Conservation (phyloP, 75 land plant species). For the Picea glauca region DNA sequence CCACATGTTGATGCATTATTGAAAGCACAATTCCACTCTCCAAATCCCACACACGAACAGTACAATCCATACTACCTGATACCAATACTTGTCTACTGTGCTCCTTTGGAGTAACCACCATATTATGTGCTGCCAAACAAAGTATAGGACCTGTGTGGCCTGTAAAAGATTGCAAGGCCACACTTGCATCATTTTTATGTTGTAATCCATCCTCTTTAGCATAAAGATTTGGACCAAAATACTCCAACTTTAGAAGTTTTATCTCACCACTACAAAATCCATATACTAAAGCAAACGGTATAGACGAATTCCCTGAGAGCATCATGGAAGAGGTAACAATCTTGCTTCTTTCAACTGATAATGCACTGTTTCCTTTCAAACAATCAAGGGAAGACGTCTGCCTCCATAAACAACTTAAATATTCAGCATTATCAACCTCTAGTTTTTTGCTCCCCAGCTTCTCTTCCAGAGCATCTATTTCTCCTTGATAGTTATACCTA, state of each 20-base stretch:
- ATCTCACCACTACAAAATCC: constrained; percentile 76
- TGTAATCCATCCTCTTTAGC: constrained; percentile 3
- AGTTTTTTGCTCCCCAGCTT: background rate
- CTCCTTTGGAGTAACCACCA: constrained; percentile 18
- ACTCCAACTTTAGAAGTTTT: constrained; percentile 29
- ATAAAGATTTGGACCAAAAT: constrained; percentile 4
- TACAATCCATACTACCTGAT: constrained; percentile 83
- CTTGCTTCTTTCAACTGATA: constrained; percentile 4
- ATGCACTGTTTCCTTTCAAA: background rate
- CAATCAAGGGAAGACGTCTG: background rate
- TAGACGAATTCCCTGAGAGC: constrained; percentile 33
- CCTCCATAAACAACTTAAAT: constrained; percentile 1
- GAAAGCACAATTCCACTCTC: constrained; percentile 43
- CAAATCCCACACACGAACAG: constrained; percentile 82
- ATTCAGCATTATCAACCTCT: constrained; percentile 1
- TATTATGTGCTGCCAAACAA: constrained; percentile 71
- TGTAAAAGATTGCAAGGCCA: constrained; percentile 18
- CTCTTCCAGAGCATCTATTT: background rate
- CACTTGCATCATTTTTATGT: constrained; percentile 11
- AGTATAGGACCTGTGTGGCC: constrained; percentile 71
- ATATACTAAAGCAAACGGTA: constrained; percentile 64
- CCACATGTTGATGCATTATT: constrained; percentile 83
- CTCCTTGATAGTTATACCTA: background rate
- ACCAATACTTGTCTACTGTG: constrained; percentile 30
- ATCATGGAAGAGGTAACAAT: constrained; percentile 73